These are phyloP conservation scores for Oryza nivara DNA, from an alignment of 176 grass and related monocot species.

Conservation along the genomic window DNA sequence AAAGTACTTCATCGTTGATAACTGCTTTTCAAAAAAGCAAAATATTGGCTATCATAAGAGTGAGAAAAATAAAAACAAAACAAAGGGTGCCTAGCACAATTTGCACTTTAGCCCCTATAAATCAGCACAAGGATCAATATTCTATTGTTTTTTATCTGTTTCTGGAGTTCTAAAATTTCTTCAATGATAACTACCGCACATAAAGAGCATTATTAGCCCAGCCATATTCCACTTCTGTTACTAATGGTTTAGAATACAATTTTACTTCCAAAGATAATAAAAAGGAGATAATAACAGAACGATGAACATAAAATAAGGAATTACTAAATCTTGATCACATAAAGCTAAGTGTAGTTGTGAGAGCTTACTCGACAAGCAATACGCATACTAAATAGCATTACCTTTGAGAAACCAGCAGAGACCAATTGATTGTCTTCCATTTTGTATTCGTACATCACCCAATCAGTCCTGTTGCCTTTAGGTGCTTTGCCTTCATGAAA, in stretches of 20 bases:
- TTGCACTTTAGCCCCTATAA: no score
- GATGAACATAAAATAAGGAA: background rate
- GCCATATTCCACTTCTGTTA: background rate
- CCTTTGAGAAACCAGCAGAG: conserved; percentile 74
- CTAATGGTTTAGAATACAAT: background rate
- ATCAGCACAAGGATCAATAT: background rate
- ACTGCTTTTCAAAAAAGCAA: background rate
- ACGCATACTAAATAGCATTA: conserved; percentile 11
- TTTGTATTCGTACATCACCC: conserved; percentile 98
- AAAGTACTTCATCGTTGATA: background rate
- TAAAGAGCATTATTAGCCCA: background rate
- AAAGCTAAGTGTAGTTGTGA: background rate
- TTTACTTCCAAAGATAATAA: background rate
- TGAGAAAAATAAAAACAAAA: no score
- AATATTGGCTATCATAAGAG: background rate
- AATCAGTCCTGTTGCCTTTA: conserved; percentile 77
- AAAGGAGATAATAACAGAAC: background rate
- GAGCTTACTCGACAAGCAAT: background rate
- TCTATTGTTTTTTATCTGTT: no score
- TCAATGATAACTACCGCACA: background rate
- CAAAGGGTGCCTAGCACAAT: no score
- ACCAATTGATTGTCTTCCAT: conserved; percentile 55
- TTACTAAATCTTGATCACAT: background rate
- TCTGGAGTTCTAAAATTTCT: no score
- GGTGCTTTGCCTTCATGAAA: conserved; percentile 89